Evolutionary conservation across 2,329 filamentous ascomycete genomes (phyloP).

Genomic region (Penicillium sp.): DNA sequence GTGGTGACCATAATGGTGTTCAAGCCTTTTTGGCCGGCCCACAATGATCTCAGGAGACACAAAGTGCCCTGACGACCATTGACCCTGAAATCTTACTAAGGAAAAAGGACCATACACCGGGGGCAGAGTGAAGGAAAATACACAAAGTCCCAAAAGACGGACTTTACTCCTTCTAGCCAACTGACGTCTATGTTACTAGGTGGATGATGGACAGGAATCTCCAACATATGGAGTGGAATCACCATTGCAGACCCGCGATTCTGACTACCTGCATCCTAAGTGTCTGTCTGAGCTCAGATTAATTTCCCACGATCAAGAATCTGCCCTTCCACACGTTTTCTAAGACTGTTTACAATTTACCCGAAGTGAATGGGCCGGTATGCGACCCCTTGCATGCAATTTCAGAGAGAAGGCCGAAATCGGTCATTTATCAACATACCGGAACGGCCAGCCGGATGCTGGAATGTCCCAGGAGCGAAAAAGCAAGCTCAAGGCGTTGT

Average conservation of each 20-base stretch:
- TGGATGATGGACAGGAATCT: background rate
- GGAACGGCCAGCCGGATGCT: background rate
- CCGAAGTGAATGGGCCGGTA: conserved; percentile 3
- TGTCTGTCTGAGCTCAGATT: background rate
- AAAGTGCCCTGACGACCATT: too few species aligned
- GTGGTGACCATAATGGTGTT: background rate
- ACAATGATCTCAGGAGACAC: background rate
- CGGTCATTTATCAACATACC: conserved; percentile 14
- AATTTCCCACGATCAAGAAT: background rate
- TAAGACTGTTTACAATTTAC: conserved; percentile 6
- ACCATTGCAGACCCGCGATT: background rate
- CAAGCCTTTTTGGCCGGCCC: background rate
- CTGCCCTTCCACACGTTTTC: background rate
- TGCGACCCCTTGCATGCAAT: conserved; percentile 18
- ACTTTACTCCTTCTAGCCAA: background rate
- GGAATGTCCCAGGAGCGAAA: conserved; percentile 14
- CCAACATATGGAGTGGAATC: background rate
- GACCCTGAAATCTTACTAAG: too few species aligned
- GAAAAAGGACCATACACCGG: background rate
- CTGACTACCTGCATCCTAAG: background rate
- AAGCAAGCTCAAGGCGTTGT: background rate
- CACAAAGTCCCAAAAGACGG: background rate
- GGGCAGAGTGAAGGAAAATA: background rate
- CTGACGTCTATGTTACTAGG: background rate
- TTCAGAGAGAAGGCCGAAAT: background rate